Evolutionary conservation across 768 basidiomycete species (phyloP).

Genomic region (Tulasnella sp.): DNA sequence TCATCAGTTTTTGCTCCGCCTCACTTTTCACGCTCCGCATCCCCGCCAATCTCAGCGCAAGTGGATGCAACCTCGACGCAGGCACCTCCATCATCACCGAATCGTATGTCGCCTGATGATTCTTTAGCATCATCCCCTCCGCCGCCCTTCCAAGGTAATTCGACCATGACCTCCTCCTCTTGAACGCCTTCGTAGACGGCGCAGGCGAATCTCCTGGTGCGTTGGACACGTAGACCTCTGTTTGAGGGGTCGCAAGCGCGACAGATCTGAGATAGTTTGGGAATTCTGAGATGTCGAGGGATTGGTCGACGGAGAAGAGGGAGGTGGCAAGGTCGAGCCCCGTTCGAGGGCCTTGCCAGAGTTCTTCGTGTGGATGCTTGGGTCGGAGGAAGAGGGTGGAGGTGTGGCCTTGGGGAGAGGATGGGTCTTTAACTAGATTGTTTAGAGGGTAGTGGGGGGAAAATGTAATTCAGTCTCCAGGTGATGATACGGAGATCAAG

Average conservation of each 20-base stretch:
- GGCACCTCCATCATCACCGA: slow-evolving; percentile 44
- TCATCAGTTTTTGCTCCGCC: slow-evolving; percentile 70
- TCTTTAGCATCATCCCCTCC: slow-evolving; percentile 23
- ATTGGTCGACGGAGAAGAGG: slow-evolving; percentile 73
- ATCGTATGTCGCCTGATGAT: slow-evolving; percentile 34
- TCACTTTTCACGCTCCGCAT: slow-evolving; percentile 63
- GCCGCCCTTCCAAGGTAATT: slow-evolving; percentile 39
- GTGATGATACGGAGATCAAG: neutral
- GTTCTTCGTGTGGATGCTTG: slow-evolving; percentile 61
- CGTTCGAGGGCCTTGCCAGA: slow-evolving; percentile 87
- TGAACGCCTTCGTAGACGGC: slow-evolving; percentile 25
- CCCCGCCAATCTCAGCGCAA: slow-evolving; percentile 46
- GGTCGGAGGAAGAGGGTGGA: slow-evolving; percentile 79
- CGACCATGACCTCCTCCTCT: slow-evolving; percentile 30
- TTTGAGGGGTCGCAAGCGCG: slow-evolving; percentile 27
- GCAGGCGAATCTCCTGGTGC: slow-evolving; percentile 33
- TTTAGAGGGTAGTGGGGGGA: slow-evolving; percentile 50
- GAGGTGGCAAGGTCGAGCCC: slow-evolving; percentile 49
- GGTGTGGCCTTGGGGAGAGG: slow-evolving; percentile 40
- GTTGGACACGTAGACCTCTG: slow-evolving; percentile 34
- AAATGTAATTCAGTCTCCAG: neutral
- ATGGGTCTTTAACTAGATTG: slow-evolving; percentile 37
- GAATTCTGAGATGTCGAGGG: slow-evolving; percentile 41
- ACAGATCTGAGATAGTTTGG: slow-evolving; percentile 47
- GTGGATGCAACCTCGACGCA: slow-evolving; percentile 44